Evolutionary conservation across 768 basidiomycete genomes (phyloP).

Genomic region (Heimioporus sp.): DNA sequence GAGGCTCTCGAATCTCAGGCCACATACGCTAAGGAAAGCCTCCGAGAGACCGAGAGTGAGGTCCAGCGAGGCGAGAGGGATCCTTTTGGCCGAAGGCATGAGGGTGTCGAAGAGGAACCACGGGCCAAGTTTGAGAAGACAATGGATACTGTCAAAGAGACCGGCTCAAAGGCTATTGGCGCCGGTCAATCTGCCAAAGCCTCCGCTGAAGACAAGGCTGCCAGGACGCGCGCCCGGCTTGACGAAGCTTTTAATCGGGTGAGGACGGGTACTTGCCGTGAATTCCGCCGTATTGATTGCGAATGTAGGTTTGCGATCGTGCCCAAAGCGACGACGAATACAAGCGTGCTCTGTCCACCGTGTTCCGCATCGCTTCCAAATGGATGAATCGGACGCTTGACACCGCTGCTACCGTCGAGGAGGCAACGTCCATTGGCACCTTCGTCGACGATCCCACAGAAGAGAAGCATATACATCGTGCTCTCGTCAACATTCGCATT

Average conservation of each 20-base stretch:
- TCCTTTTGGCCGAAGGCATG: constrained; percentile 50
- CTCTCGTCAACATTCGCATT: constrained; percentile 38
- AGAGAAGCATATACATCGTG: constrained; percentile 58
- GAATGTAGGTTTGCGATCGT: constrained; percentile 56
- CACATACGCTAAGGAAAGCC: constrained; percentile 44
- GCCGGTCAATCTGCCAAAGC: constrained; percentile 43
- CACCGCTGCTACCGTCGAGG: constrained; percentile 43
- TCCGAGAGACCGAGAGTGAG: constrained; percentile 55
- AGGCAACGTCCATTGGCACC: constrained; percentile 45
- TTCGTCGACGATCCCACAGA: constrained; percentile 63
- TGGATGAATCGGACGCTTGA: constrained; percentile 55
- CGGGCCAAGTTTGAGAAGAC: constrained; percentile 61
- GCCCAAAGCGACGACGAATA: constrained; percentile 63
- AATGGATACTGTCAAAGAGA: constrained; percentile 62
- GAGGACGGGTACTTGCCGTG: background rate
- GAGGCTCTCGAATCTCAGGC: constrained; percentile 57
- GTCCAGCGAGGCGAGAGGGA: constrained; percentile 62
- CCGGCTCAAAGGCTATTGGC: constrained; percentile 57
- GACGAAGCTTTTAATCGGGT: constrained; percentile 56
- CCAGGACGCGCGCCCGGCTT: constrained; percentile 42
- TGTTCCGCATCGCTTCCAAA: constrained; percentile 56
- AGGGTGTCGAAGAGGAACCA: constrained; percentile 45
- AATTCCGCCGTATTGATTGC: too few species aligned
- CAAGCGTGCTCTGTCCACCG: constrained; percentile 50
- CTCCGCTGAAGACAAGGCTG: constrained; percentile 42